Evolutionary conservation across 805 yeast genomes (phyloP), one percentile per base, ranked within the genome.

Genomic region (Myxozyma mucilagina): DNA sequence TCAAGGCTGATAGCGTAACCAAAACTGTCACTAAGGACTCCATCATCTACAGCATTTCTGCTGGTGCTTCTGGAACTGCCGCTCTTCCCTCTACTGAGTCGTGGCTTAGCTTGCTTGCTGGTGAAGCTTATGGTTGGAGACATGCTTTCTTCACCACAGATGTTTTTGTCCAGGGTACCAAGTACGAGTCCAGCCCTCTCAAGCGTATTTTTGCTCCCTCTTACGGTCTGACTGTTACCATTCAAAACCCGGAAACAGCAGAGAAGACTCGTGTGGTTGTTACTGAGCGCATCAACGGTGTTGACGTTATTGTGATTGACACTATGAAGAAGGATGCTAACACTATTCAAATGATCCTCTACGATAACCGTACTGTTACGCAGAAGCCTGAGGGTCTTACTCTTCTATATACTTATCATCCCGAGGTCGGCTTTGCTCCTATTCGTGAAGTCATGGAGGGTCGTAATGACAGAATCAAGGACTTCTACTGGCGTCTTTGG

Each of bases 401-500:
- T 67, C 83, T 94, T 76, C 79, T 84, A 67, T 94, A 87, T 84
- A 83, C 78, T 56, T 94, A 87, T 79, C 80, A 85, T 70, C 90
- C 97, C 34, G 81, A 83, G 55, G 89, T 87, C 74, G 99, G 99
- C n/a, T 92, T 87, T 73, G 96, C 97, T 61, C 98, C 99, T 72
- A 88, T 94, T 68, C 80, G 85, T 67, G 99, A 94, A 78, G 84
- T 87, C 42, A 87, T 90, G 86, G 89, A 85, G 66, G 94, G 86
- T 70, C 87, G 99, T 80, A 94, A 94, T 78, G 84, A 84, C 63
- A 84, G 98, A 76, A 93, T 94, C 77, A 94, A 94, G 80, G 85
- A 86, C 76, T 90, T 94, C 81, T 94, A 94, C 85, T 94, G 99
- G 99, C 87, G 87, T 74, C 80, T 93, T 71, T 94, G 99, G 99